phyloP scores from a whole-genome alignment of 176 grass and related monocot genomes.

The Avena atlantica region DNA sequence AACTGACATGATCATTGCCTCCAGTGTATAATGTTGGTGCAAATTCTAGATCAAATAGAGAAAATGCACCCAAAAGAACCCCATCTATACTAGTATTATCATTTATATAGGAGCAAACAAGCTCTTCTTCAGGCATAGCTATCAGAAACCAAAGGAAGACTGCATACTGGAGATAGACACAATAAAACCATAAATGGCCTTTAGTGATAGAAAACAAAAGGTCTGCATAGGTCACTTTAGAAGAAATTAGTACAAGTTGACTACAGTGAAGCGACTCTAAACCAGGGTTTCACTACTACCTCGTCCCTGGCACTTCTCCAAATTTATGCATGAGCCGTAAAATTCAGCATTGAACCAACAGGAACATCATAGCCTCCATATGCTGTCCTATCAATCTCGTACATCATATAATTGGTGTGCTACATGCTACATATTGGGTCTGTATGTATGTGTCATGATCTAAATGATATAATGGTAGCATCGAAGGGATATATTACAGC shows the following conservation, averaged over 20 bases:
- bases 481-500: not conserved
- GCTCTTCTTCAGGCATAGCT: not conserved
- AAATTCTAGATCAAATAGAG: not conserved
- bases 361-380: conserved; percentile 11
- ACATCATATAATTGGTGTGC: conserved; percentile 4
- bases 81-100: not conserved
- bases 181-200: conserved; percentile 7
- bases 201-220: not conserved
- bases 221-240: not conserved
- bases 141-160: conserved; percentile 8
- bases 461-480: not conserved
- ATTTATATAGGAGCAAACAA: not conserved
- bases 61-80: not conserved
- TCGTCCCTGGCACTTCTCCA: not conserved
- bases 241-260: conserved; percentile 18
- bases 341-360: conserved; percentile 21
- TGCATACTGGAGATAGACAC: not conserved
- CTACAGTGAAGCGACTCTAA: not conserved
- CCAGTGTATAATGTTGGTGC: not conserved
- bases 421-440: not conserved
- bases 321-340: not conserved
- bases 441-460: not conserved
- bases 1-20: not conserved
- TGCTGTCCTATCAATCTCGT: not conserved
- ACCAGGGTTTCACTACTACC: not conserved